Base-by-base conservation (phyloP, 257 asterid species). In the Solanum infundibuliforme region DNA sequence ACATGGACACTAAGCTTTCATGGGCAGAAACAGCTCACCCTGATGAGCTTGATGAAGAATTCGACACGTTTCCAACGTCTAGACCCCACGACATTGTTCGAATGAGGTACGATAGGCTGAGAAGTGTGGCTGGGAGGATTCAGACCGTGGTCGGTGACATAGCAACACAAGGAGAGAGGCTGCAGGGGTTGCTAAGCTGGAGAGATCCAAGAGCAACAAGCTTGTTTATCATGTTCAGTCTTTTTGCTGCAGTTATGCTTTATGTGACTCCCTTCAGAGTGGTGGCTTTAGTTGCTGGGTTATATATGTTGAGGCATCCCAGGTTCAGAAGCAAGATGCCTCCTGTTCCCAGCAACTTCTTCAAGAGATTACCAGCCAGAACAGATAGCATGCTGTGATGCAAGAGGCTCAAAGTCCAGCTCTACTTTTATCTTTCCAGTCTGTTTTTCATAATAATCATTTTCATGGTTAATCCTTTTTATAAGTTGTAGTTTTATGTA, bases 131-230 rank as follows among this genome's bases (percentile, higher is more conserved):
- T 1, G 95, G 98, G 18, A 92, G 98, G 88, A 91, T 95, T n/a
- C 98, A 95, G 91, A 93, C 94, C 5, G 95, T 94, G 82, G 98
- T 87, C 20, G 98, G 98, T 0, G 98, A 95, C 35, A 68, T 93
- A 29, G 98, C 98, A 21, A 91, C 98, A 68, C 98, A 93, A 62
- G 98, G 98, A 8, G 98, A 95, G 92, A 94, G 96, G 86, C 16
- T 95, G 25, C 92, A 93, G 39, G 83, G 95, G 13, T 85, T 95
- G 87, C 93, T 94, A 12, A 91, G 94, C 87, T 95, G 98, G 98
- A 88, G 98, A 88, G 98, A 95, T 76, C 98, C 98, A 0, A 90
- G 98, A 48, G 98, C 98, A 11, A 95, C 98, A 2, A 87, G 93
- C 87, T 52, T 95, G 88, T 95, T 95, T 84, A 83, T 95, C 0